Evolutionary conservation across 257 asterid genomes (phyloP).

Genomic region (Nicotiana paniculata): DNA sequence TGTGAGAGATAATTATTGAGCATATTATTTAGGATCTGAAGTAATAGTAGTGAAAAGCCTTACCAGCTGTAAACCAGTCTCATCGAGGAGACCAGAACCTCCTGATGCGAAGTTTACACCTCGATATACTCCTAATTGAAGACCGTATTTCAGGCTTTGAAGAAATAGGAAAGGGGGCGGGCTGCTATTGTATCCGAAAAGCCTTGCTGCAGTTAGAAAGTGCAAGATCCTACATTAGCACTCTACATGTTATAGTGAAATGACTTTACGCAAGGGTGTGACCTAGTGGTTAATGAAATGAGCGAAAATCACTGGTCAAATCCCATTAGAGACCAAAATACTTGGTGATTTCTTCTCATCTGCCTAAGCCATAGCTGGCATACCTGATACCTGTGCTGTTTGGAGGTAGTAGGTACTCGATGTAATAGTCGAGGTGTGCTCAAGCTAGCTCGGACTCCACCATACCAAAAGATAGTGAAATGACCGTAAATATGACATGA

Average conservation of each 20-base stretch:
- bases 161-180: constrained; percentile 59
- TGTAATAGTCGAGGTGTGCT: neutral
- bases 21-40: neutral
- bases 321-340: neutral
- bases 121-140: constrained; percentile 26
- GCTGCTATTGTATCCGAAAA: constrained; percentile 57
- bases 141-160: constrained; percentile 24
- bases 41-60: neutral
- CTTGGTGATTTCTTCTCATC: neutral
- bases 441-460: neutral
- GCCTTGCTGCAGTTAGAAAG: constrained; percentile 39
- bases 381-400: neutral
- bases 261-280: neutral
- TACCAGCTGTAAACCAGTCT: constrained; percentile 44
- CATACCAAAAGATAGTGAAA: neutral
- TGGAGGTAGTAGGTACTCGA: neutral
- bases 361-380: neutral
- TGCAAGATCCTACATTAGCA: neutral
- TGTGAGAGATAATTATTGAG: neutral
- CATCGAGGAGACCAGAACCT: constrained; percentile 69
- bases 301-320: neutral
- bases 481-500: neutral
- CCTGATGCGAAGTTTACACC: constrained; percentile 76
- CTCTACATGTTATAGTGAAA: neutral
- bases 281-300: neutral